Conservation (phyloP, 192 early-diverging fungal genomes). For the Pilobolus umbonatus region DNA sequence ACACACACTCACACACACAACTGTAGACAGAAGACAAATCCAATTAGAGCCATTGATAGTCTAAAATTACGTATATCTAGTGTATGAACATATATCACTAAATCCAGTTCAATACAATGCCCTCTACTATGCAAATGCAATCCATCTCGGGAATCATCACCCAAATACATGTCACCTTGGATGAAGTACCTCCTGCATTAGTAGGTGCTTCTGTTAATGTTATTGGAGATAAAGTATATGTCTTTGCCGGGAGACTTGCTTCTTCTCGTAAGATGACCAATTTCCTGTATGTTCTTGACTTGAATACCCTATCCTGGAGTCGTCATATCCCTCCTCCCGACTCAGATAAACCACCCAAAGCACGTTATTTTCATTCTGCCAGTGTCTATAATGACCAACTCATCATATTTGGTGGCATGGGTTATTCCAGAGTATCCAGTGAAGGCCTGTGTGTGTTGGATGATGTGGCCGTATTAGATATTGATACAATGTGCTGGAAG, state of each 20-base stretch:
- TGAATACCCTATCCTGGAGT: slow-evolving; percentile 59
- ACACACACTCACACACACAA: no score
- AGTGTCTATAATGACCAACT: slow-evolving; percentile 64
- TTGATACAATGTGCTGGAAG: slow-evolving; percentile 65
- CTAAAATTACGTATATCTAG: no score
- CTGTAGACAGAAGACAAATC: no score
- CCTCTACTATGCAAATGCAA: slow-evolving; percentile 32
- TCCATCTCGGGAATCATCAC: slow-evolving; percentile 52
- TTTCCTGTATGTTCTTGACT: slow-evolving; percentile 62
- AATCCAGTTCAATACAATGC: slow-evolving; percentile 8
- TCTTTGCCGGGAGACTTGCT: slow-evolving; percentile 71
- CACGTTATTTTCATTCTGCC: slow-evolving; percentile 75
- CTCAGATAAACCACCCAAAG: slow-evolving; percentile 38
- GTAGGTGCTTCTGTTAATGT: slow-evolving; percentile 71
- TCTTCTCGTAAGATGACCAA: slow-evolving; percentile 69
- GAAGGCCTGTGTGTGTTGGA: slow-evolving; percentile 64
- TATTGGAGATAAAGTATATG: slow-evolving; percentile 55
- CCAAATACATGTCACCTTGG: slow-evolving; percentile 43
- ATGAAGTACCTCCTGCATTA: slow-evolving; percentile 72
- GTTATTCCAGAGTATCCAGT: slow-evolving; percentile 46
- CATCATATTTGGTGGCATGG: slow-evolving; percentile 80
- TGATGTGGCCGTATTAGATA: slow-evolving; percentile 64
- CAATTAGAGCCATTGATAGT: no score
- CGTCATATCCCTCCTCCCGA: slow-evolving; percentile 30
- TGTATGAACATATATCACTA: no score